phyloP scores from a whole-genome alignment of 2,329 filamentous ascomycete species.

The Fusarium subtropicale region DNA sequence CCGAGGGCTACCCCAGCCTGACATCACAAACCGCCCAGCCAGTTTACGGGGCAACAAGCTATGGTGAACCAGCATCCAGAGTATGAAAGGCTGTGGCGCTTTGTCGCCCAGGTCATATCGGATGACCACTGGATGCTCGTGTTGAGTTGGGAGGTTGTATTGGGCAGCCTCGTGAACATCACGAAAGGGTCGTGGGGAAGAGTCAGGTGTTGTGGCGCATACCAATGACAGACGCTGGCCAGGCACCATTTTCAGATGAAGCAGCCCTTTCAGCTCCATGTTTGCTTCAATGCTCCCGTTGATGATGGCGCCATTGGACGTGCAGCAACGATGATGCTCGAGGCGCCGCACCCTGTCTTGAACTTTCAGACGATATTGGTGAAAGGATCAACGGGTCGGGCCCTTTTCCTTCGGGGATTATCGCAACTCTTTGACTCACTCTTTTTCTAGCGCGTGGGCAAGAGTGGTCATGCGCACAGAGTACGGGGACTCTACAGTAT shows the following conservation, averaged over 20 bases:
- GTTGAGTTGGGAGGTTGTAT: conserved; percentile 44
- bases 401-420: conserved; percentile 23
- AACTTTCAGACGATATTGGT: conserved; percentile 1
- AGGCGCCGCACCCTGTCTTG: conserved; percentile 19
- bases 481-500: conserved; percentile 32
- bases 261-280: conserved; percentile 28
- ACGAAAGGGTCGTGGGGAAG: conserved; percentile 47
- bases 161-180: conserved; percentile 50
- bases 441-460: conserved; percentile 24
- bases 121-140: conserved; percentile 44
- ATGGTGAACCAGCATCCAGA: conserved; percentile 57
- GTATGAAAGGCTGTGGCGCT: conserved; percentile 50
- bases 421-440: conserved; percentile 25
- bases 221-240: conserved; percentile 50
- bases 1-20: conserved; percentile 55
- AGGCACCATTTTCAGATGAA: conserved; percentile 40
- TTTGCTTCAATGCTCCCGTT: conserved; percentile 29
- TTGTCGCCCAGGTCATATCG: conserved; percentile 31
- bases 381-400: conserved; percentile 9
- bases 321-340: conserved; percentile 36
- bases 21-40: conserved; percentile 50
- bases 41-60: conserved; percentile 58
- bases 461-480: conserved; percentile 44
- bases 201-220: conserved; percentile 55
- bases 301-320: conserved; percentile 41